phyloP scores from a whole-genome alignment of 352 stramenopile species.

The Peronospora tabacina region DNA sequence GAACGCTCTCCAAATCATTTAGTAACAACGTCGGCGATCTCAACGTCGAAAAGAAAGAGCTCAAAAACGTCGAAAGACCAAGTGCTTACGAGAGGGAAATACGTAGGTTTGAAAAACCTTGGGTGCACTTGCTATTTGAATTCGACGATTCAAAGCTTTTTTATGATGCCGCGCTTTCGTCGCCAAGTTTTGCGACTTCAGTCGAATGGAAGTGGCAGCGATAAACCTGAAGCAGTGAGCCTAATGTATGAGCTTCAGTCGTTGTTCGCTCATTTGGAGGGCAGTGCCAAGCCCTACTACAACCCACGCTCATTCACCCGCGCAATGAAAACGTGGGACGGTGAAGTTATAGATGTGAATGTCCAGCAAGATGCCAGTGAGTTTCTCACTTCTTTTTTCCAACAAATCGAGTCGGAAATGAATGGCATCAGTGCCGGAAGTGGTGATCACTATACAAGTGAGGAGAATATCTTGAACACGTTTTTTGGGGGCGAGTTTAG shows the following conservation, averaged over 20 bases:
- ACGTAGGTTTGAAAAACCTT: constrained; percentile 91
- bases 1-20: constrained; percentile 33
- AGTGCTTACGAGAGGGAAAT: constrained; percentile 58
- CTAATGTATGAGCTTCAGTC: constrained; percentile 86
- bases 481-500: constrained; percentile 88
- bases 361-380: constrained; percentile 90
- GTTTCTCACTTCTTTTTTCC: constrained; percentile 91
- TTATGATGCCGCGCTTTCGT: constrained; percentile 90
- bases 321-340: constrained; percentile 86
- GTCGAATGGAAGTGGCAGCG: constrained; percentile 10
- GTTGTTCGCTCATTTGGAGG: constrained; percentile 85
- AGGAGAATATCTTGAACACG: constrained; percentile 79
- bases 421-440: constrained; percentile 49
- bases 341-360: constrained; percentile 83
- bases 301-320: constrained; percentile 71
- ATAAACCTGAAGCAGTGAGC: constrained; percentile 22
- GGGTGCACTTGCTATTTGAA: constrained; percentile 96
- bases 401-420: constrained; percentile 88
- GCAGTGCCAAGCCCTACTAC: constrained; percentile 79
- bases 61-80: constrained; percentile 39
- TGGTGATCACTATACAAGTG: constrained; percentile 25
- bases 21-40: constrained; percentile 13
- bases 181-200: constrained; percentile 75
- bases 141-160: constrained; percentile 91
- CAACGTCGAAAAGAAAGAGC: constrained; percentile 46